Percentiles rank a stretch among this genome's conserved stretches.
Evolutionary conservation across 2,329 filamentous ascomycete species (phyloP).

Genomic region (Amauroascus verrucosus): DNA sequence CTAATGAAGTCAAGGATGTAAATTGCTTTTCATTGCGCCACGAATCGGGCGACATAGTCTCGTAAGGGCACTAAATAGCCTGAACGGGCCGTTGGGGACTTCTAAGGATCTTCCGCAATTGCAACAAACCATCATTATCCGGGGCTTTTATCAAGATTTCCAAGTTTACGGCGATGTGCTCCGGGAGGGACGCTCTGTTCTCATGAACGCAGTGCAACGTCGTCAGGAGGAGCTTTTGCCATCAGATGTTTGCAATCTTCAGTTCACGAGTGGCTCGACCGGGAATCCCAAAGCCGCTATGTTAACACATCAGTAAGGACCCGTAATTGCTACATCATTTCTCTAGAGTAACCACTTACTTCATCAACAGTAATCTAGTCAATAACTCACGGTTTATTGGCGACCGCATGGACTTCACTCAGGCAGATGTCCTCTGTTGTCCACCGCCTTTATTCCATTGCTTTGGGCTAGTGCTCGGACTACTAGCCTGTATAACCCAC

Average conservation of each 20-base stretch:
- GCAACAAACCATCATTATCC: conserved; percentile 50
- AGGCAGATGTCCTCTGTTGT: conserved; percentile 62
- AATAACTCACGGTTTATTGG: conserved; percentile 63
- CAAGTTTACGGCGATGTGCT: conserved; percentile 52
- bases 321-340: not conserved
- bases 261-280: conserved; percentile 67
- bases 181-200: conserved; percentile 41
- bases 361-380: conserved; percentile 32
- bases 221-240: conserved; percentile 49
- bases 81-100: conserved; percentile 34
- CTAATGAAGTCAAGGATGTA: conserved; percentile 46
- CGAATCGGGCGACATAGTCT: conserved; percentile 59
- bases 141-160: conserved; percentile 46
- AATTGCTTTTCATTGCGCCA: conserved; percentile 61
- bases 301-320: conserved; percentile 56
- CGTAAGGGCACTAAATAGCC: conserved; percentile 45
- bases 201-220: conserved; percentile 43
- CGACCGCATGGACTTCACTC: conserved; percentile 60
- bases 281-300: conserved; percentile 64
- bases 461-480: conserved; percentile 68
- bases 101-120: conserved; percentile 33
- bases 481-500: conserved; percentile 62
- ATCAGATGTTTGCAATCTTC: conserved; percentile 61
- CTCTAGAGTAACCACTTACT: not conserved
- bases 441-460: conserved; percentile 79